Evolutionary conservation across 2,329 filamentous ascomycete genomes (phyloP).

Genomic region (Metarhizium humberi): DNA sequence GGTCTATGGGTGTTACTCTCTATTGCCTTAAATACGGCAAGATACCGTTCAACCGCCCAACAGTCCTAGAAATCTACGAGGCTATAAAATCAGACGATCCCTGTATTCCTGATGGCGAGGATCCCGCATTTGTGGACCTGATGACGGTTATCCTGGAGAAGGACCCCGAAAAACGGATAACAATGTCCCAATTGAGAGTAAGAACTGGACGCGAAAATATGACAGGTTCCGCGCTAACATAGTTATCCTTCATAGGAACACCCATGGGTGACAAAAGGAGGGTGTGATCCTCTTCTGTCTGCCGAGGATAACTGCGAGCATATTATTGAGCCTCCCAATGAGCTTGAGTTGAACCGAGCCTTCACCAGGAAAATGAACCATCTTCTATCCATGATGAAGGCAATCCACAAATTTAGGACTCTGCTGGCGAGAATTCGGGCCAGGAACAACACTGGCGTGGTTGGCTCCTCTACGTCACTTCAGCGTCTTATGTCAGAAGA

Average conservation of each 20-base stretch:
- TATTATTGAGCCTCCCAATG: slow-evolving; percentile 73
- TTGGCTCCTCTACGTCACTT: not conserved
- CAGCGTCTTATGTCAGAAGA: not conserved
- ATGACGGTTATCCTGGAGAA: slow-evolving; percentile 72
- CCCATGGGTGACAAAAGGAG: slow-evolving; percentile 81
- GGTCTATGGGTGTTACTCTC: slow-evolving; percentile 95
- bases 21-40: slow-evolving; percentile 85
- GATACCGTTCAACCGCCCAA: slow-evolving; percentile 74
- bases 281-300: slow-evolving; percentile 68
- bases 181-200: slow-evolving; percentile 74
- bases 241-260: slow-evolving; percentile 52
- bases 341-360: slow-evolving; percentile 81
- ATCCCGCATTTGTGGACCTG: slow-evolving; percentile 63
- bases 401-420: slow-evolving; percentile 78
- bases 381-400: slow-evolving; percentile 82
- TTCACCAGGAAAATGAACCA: slow-evolving; percentile 87
- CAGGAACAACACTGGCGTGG: slow-evolving; percentile 10
- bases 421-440: slow-evolving; percentile 39
- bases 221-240: not conserved
- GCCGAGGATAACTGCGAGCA: slow-evolving; percentile 79
- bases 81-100: slow-evolving; percentile 68
- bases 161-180: slow-evolving; percentile 73
- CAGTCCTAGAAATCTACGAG: slow-evolving; percentile 80
- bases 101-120: slow-evolving; percentile 51
- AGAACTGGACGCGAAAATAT: slow-evolving; percentile 20